Conservation (phyloP, 176 grass and related monocot species). For the Oryza brachyantha region DNA sequence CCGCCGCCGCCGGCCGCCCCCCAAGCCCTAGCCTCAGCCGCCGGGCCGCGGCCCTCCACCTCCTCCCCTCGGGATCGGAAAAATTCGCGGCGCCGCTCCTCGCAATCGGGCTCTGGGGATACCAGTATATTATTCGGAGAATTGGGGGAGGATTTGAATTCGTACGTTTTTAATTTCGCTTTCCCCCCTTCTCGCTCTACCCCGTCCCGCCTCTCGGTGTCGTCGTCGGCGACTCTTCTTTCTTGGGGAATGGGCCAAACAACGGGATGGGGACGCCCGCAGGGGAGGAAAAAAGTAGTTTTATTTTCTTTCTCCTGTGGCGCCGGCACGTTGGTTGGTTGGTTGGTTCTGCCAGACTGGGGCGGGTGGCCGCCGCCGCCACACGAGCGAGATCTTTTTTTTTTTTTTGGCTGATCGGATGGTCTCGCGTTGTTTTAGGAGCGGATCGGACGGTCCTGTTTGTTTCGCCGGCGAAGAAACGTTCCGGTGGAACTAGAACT, state of each 20-base stretch:
- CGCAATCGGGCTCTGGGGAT: not conserved
- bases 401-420: not conserved
- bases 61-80: not conserved
- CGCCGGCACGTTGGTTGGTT: constrained; percentile 24
- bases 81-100: not conserved
- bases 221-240: no score
- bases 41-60: not conserved
- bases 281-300: not conserved
- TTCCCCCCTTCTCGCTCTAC: no score
- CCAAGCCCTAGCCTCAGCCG: constrained; percentile 44
- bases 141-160: constrained; percentile 22
- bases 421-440: not conserved
- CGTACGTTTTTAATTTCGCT: constrained; percentile 35
- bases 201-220: no score
- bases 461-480: no score
- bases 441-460: not conserved
- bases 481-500: no score
- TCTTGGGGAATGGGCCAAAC: constrained; percentile 39
- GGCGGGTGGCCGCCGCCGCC: not conserved
- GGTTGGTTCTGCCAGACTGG: not conserved
- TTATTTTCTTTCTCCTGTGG: not conserved
- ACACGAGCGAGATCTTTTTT: not conserved
- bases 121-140: not conserved
- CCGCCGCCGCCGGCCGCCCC: constrained; percentile 1
- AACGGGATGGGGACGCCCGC: not conserved